phyloP scores from a whole-genome alignment of 805 yeast species.

The Wickerhamomyces sydowiorum region DNA sequence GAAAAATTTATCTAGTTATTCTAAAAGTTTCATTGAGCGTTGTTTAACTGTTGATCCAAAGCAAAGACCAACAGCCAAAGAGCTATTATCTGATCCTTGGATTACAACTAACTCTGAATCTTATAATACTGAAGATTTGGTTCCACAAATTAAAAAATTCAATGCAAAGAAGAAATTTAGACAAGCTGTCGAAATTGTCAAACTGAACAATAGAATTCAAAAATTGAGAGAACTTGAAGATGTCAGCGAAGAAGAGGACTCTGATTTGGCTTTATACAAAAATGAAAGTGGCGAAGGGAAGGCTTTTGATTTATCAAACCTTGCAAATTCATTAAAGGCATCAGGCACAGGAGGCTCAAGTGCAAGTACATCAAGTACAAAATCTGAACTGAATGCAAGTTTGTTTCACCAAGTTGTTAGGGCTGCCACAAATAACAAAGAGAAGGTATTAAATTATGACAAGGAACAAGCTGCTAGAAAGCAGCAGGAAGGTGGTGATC shows the following conservation, averaged over 20 bases:
- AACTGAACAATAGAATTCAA: slow-evolving; percentile 71
- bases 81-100: slow-evolving; percentile 74
- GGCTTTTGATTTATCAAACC: slow-evolving; percentile 15
- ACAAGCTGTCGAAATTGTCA: slow-evolving; percentile 81
- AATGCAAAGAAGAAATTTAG: slow-evolving; percentile 79
- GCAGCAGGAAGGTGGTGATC: background rate
- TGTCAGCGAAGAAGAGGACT: slow-evolving; percentile 40
- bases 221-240: slow-evolving; percentile 55
- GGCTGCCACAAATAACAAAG: slow-evolving; percentile 53
- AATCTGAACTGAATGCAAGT: slow-evolving; percentile 33
- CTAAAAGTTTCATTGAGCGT: slow-evolving; percentile 68
- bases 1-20: slow-evolving; percentile 73
- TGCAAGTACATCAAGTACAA: slow-evolving; percentile 1
- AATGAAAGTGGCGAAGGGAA: slow-evolving; percentile 18
- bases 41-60: slow-evolving; percentile 66
- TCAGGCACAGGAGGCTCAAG: slow-evolving; percentile 1
- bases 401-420: slow-evolving; percentile 67
- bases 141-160: slow-evolving; percentile 76
- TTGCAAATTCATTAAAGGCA: slow-evolving; percentile 14
- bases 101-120: slow-evolving; percentile 44
- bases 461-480: background rate
- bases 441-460: slow-evolving; percentile 13
- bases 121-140: slow-evolving; percentile 52
- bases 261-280: slow-evolving; percentile 30
- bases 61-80: slow-evolving; percentile 61